A percentile compares a stretch with the other conserved stretches of the same genome.
phyloP scores from a whole-genome alignment of 2,329 filamentous ascomycete genomes.

The Aureobasidium sp. region DNA sequence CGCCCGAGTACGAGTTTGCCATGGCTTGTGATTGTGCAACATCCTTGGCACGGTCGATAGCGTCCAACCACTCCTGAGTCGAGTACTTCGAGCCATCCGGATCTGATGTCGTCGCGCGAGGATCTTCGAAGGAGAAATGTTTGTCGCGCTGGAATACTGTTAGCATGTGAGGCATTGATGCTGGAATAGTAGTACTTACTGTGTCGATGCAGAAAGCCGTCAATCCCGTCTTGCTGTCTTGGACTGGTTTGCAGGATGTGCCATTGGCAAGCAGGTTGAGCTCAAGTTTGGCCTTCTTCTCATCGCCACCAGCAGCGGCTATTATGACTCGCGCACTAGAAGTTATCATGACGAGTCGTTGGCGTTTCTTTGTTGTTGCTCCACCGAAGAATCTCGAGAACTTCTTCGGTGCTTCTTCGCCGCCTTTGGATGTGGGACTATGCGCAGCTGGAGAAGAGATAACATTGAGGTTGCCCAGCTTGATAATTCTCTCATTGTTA shows the following conservation, averaged over 20 bases:
- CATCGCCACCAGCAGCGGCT: slow-evolving; percentile 83
- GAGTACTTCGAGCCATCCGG: slow-evolving; percentile 57
- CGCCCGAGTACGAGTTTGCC: slow-evolving; percentile 53
- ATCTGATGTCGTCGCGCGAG: slow-evolving; percentile 61
- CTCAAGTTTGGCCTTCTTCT: slow-evolving; percentile 91
- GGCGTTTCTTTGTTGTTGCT: slow-evolving; percentile 83
- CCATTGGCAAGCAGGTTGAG: slow-evolving; percentile 72
- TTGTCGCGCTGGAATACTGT: slow-evolving; percentile 59
- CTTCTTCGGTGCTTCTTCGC: slow-evolving; percentile 58
- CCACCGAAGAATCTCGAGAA: slow-evolving; percentile 90
- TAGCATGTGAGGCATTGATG: slow-evolving; percentile 13
- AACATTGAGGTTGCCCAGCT: slow-evolving; percentile 84
- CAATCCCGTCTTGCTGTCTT: slow-evolving; percentile 72
- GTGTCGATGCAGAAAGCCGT: slow-evolving; percentile 87
- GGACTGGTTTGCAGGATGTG: slow-evolving; percentile 68
- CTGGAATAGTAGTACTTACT: slow-evolving; percentile 49
- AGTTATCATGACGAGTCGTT: slow-evolving; percentile 89
- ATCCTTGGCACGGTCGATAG: slow-evolving; percentile 77
- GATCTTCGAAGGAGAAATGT: slow-evolving; percentile 88
- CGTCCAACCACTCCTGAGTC: slow-evolving; percentile 87
- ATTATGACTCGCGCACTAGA: slow-evolving; percentile 84
- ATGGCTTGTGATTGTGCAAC: slow-evolving; percentile 67
- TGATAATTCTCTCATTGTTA: slow-evolving; percentile 87
- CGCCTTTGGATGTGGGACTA: slow-evolving; percentile 62
- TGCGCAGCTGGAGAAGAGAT: slow-evolving; percentile 68